These are phyloP conservation scores for Stachybotrys echinatus DNA, from an alignment of 2,329 filamentous ascomycete species.

Conservation along the genomic window DNA sequence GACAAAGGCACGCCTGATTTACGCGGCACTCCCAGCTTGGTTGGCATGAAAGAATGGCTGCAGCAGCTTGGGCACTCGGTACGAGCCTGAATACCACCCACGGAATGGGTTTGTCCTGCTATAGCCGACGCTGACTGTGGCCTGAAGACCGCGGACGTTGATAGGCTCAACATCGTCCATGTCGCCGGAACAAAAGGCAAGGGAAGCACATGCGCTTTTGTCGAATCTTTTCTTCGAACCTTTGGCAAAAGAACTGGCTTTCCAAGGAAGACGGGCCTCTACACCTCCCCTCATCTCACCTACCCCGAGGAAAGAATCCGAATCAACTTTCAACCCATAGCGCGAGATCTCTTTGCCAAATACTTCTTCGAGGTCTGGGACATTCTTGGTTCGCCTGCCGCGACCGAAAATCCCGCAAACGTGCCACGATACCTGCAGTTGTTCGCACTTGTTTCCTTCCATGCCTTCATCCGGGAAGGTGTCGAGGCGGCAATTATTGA, in stretches of 20 bases:
- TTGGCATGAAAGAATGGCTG: background rate
- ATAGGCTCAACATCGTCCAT: constrained; percentile 60
- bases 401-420: constrained; percentile 21
- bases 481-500: constrained; percentile 62
- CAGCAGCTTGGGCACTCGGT: background rate
- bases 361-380: constrained; percentile 69
- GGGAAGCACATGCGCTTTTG: constrained; percentile 66
- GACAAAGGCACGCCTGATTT: background rate
- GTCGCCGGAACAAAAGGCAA: constrained; percentile 75
- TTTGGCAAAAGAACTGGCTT: constrained; percentile 32
- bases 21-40: background rate
- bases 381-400: constrained; percentile 32
- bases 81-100: background rate
- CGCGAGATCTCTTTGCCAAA: constrained; percentile 52
- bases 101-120: too few species aligned
- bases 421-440: constrained; percentile 55
- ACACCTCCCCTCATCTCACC: constrained; percentile 65
- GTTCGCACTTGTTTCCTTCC: constrained; percentile 60
- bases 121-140: background rate
- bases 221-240: constrained; percentile 54
- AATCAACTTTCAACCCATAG: constrained; percentile 53
- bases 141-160: constrained; percentile 34
- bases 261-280: constrained; percentile 52
- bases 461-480: constrained; percentile 59
- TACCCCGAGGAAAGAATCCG: constrained; percentile 63